A percentile compares a stretch with the other conserved stretches of the same genome.
Conservation (phyloP, 2,329 filamentous ascomycete genomes). For the Colletotrichum acutatum region DNA sequence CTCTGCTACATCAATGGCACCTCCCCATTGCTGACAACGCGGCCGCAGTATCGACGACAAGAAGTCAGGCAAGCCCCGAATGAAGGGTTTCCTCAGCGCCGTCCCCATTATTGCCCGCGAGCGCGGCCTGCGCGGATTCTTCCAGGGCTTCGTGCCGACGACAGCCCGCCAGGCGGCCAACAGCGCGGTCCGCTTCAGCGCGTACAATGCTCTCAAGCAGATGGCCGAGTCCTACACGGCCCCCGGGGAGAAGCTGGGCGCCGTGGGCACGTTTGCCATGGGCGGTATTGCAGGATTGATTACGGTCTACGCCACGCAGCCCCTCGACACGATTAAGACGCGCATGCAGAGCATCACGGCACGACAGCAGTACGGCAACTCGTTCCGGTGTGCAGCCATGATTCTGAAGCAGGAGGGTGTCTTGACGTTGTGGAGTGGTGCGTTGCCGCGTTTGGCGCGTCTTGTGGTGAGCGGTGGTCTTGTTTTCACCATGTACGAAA, state of each 20-base stretch:
- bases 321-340: slow-evolving; percentile 95
- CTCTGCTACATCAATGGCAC: neutral
- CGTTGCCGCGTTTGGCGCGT: slow-evolving; percentile 84
- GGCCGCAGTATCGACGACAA: slow-evolving; percentile 89
- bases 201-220: slow-evolving; percentile 91
- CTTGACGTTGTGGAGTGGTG: slow-evolving; percentile 93
- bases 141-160: slow-evolving; percentile 96
- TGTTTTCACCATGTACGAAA: slow-evolving; percentile 99
- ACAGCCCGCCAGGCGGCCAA: slow-evolving; percentile 96
- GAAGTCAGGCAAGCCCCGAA: slow-evolving; percentile 84
- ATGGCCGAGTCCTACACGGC: slow-evolving; percentile 91
- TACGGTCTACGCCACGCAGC: slow-evolving; percentile 83
- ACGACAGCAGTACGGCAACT: slow-evolving; percentile 83
- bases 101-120: slow-evolving; percentile 88
- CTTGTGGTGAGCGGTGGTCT: slow-evolving; percentile 94
- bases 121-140: slow-evolving; percentile 90
- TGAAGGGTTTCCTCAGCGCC: slow-evolving; percentile 93
- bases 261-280: slow-evolving; percentile 88
- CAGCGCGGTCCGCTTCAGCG: slow-evolving; percentile 88
- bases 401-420: slow-evolving; percentile 93
- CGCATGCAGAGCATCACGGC: slow-evolving; percentile 97
- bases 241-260: slow-evolving; percentile 93
- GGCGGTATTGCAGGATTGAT: slow-evolving; percentile 90
- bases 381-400: slow-evolving; percentile 80
- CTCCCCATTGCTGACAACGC: neutral